phyloP scores from a whole-genome alignment of 768 basidiomycete species.

The Daedalea quercina region DNA sequence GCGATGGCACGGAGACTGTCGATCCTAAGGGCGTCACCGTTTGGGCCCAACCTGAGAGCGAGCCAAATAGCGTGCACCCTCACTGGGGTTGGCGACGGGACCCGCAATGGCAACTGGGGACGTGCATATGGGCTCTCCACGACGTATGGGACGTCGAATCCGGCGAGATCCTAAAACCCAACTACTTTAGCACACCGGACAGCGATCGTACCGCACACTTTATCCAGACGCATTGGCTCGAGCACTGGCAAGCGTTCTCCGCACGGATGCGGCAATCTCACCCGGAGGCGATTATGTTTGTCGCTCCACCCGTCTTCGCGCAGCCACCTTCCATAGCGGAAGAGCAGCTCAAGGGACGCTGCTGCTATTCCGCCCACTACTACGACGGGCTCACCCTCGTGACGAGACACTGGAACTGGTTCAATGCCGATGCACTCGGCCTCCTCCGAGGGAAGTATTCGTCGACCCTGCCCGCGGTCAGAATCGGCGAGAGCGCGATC shows the following conservation, averaged over 20 bases:
- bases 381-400: conserved; percentile 94
- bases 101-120: conserved; percentile 64
- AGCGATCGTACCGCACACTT: conserved; percentile 52
- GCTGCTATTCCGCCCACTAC: conserved; percentile 79
- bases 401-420: conserved; percentile 90
- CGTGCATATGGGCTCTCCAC: conserved; percentile 82
- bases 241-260: conserved; percentile 56
- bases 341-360: conserved; percentile 53
- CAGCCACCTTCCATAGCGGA: conserved; percentile 58
- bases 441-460: conserved; percentile 80
- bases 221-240: conserved; percentile 72
- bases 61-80: conserved; percentile 47
- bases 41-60: conserved; percentile 61
- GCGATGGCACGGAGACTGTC: conserved; percentile 68
- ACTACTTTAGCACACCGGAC: conserved; percentile 63
- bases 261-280: conserved; percentile 58
- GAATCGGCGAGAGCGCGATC: conserved; percentile 79
- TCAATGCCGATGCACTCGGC: conserved; percentile 93
- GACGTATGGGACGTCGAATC: conserved; percentile 82
- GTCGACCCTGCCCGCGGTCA: conserved; percentile 61
- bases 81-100: conserved; percentile 85
- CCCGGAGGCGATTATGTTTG: conserved; percentile 80
- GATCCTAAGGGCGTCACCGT: conserved; percentile 78
- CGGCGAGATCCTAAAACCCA: conserved; percentile 57
- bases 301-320: conserved; percentile 89